Evolutionary conservation across 805 yeast species (phyloP), one percentile per base, ranked within the genome.

Genomic region (Cyberlindnera subsufficiens): DNA sequence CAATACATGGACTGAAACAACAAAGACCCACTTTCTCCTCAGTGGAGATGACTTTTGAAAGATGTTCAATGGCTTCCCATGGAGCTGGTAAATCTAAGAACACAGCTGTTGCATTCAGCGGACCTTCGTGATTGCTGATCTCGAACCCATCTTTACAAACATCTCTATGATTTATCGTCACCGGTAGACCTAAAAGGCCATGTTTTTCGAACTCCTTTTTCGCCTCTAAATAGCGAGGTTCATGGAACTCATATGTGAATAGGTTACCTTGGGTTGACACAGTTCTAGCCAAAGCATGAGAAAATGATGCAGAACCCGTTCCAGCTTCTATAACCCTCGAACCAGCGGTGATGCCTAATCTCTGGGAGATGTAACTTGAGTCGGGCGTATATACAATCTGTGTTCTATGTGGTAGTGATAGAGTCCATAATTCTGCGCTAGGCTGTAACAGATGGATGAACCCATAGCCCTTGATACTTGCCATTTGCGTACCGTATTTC

Each of bases 311-410:
- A 6, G 96, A 86, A 0, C 99, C 99, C 0, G 99, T 93, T 31
- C 99, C 99, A 0, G 98, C 96, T 66, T 93, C 99, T 37, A 93
- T 82, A 11, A 93, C 95, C 45, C 78, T 67, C 1, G 88, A 74
- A 1, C 91, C 90, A 13, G 86, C 78, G 16, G 77, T 69, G 42
- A 93, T 80, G 36, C 78, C 74, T 49, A 93, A 67, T 54, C 96
- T 68, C 60, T 91, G 96, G 49, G 86, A 76, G 42, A 93, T 89
- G 56, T 87, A 93, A 25, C 95, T 78, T 3, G 96, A 85, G 61
- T 93, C 99, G 9, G 96, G 96, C 0, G 97, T 86, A 60, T 93
- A 93, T 1, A 93, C 98, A 51, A 93, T 93, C 67, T 93, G 99
- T 0, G 99, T 93, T 63, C 99, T 74, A 60, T 93, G 99, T 3